Conservation (phyloP, 805 yeast species). For the Priceomyces castillae region DNA sequence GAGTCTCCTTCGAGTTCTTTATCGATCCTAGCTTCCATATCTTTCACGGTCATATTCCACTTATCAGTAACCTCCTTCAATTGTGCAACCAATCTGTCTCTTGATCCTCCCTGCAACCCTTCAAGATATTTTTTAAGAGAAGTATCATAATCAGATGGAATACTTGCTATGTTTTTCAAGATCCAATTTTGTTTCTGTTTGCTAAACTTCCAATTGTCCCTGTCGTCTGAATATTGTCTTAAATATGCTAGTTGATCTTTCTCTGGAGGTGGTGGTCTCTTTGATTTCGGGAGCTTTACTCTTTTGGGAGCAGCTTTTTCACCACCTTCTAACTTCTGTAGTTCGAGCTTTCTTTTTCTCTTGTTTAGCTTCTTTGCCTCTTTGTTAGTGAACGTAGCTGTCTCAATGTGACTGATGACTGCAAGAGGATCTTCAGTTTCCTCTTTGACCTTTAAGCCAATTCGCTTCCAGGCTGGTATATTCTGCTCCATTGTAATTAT, state of each 20-base stretch:
- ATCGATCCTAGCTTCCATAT: slow-evolving; percentile 40
- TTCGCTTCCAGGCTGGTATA: slow-evolving; percentile 77
- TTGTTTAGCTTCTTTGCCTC: slow-evolving; percentile 42
- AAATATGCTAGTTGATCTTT: slow-evolving; percentile 70
- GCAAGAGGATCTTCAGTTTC: slow-evolving; percentile 46
- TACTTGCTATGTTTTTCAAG: slow-evolving; percentile 53
- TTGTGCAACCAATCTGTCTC: slow-evolving; percentile 52
- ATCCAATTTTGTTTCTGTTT: slow-evolving; percentile 89
- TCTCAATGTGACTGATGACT: slow-evolving; percentile 44
- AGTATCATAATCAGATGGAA: slow-evolving; percentile 52
- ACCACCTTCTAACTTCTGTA: slow-evolving; percentile 13
- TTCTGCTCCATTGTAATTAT: slow-evolving; percentile 2
- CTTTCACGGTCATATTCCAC: slow-evolving; percentile 56
- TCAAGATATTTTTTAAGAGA: slow-evolving; percentile 51
- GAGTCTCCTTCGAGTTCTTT: slow-evolving; percentile 30
- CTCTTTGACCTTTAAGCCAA: slow-evolving; percentile 63
- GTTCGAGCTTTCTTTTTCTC: slow-evolving; percentile 25
- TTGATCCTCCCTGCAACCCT: slow-evolving; percentile 70
- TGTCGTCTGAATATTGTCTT: slow-evolving; percentile 54
- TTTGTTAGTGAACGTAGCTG: slow-evolving; percentile 39
- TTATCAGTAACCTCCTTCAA: slow-evolving; percentile 44
- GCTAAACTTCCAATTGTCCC: slow-evolving; percentile 73
- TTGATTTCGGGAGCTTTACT: slow-evolving; percentile 62
- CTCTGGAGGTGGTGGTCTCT: slow-evolving; percentile 71
- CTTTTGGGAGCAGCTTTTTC: slow-evolving; percentile 66